Base-by-base conservation (phyloP, 371 early-diverging fungal species). In the Chytridium lagenaria region DNA sequence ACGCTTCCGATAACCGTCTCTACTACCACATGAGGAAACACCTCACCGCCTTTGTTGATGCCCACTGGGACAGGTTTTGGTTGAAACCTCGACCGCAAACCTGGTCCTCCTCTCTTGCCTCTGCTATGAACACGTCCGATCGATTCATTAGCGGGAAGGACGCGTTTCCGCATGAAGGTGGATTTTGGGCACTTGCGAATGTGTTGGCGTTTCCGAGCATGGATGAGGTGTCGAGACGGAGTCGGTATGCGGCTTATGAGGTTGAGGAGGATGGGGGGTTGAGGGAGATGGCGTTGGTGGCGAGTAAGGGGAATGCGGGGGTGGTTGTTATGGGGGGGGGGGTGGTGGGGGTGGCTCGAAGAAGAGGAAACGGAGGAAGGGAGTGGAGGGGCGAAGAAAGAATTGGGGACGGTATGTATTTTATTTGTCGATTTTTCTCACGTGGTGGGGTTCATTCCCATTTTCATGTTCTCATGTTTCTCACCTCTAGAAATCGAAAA, bases 1-100 rank as follows among this genome's bases (percentile, higher is more conserved):
- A 30, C 68, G 49, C 59, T 61, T 16, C 33, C n/a, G 31, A 57
- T 22, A 31, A 31, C 38, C n/a, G 31, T 28, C 40, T 73, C 61
- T 61, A 31, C 72, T 72, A 39, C 69, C 78, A 69, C 75, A 80
- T 83, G 49, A 80, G 83, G 75, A 86, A 85, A 70, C 81, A 89
- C 40, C 83, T 90, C 19, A 80, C 81, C 26, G 69, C 70, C 31
- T 89, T 88, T 65, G 85, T 90, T 40, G 89, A 89, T 63, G 71
- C 76, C 71, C 76, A 88, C 78, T 90, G 91, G 91, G 70, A 77
- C 33, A 75, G 80, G 44, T 87, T 90, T 71, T 90, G 91, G 91
- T 71, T 79, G 52, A 86, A 86, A 74, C 59, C 77, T 38, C 72
- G 86, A 0, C 80, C 83, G 30, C 80, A 78, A 44, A 77, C 44